These are phyloP conservation scores for Mycena olivaceomarginata DNA, from an alignment of 768 basidiomycete species.

Conservation along the genomic window DNA sequence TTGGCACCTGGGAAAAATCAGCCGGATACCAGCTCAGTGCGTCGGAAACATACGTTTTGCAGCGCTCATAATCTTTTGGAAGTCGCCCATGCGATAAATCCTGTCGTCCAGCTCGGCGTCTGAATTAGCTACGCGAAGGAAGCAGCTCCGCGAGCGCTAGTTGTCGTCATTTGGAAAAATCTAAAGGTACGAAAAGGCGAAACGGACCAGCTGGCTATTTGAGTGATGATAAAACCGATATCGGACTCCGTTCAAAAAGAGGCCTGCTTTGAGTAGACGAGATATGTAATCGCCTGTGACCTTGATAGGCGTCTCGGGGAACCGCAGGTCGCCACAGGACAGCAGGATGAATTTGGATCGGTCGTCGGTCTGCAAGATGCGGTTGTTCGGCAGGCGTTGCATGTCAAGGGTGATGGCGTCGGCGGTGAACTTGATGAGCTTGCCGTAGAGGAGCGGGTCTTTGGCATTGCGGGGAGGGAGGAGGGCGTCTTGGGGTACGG, in stretches of 20 bases:
- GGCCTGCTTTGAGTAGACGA: constrained; percentile 71
- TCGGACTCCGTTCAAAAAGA: constrained; percentile 75
- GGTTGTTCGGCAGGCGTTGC: constrained; percentile 71
- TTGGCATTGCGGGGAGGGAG: constrained; percentile 51
- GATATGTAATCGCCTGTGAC: constrained; percentile 73
- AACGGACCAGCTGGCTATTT: constrained; percentile 78
- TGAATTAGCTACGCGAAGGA: constrained; percentile 70
- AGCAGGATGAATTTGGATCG: constrained; percentile 72
- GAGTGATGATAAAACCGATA: constrained; percentile 85
- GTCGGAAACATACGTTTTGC: constrained; percentile 70
- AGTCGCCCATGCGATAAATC: constrained; percentile 77
- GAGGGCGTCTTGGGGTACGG: constrained; percentile 55
- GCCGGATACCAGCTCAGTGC: neutral
- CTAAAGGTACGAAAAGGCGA: neutral
- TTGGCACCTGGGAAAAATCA: constrained; percentile 72
- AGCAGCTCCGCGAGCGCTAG: constrained; percentile 79
- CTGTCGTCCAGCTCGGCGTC: constrained; percentile 76
- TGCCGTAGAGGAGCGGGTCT: constrained; percentile 59
- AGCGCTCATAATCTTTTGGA: constrained; percentile 75
- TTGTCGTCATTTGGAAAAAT: neutral
- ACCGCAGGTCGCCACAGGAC: constrained; percentile 73
- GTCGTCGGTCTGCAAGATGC: constrained; percentile 76
- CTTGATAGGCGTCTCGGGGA: constrained; percentile 70
- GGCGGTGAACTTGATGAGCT: constrained; percentile 70
- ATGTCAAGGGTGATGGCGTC: constrained; percentile 72